Evolutionary conservation across 176 grass and related monocot genomes (phyloP).

Genomic region (Eragrostis nindensis): DNA sequence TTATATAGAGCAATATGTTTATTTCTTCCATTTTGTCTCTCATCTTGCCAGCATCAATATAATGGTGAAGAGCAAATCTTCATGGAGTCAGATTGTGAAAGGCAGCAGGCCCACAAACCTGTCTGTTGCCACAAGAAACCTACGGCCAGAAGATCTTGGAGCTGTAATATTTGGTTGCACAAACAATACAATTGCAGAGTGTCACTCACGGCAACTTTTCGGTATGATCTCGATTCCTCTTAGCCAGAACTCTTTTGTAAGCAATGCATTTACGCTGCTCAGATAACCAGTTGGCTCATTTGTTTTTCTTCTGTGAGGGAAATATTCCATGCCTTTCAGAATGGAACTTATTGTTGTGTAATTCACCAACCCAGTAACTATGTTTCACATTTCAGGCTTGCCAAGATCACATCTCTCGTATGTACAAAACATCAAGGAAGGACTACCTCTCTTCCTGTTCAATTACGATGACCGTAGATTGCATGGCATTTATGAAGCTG

Average conservation of each 20-base stretch:
- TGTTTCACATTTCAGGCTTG: conserved; percentile 57
- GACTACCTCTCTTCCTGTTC: conserved; percentile 90
- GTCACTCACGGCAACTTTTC: conserved; percentile 71
- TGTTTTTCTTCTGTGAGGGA: no score
- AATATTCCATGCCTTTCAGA: no score
- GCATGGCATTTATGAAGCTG: conserved; percentile 88
- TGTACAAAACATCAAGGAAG: conserved; percentile 78
- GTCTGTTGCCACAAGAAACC: conserved; percentile 53
- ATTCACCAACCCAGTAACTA: conserved; percentile 8
- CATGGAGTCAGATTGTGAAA: conserved; percentile 41
- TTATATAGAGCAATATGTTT: conserved; percentile 4
- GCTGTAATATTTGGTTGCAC: conserved; percentile 85
- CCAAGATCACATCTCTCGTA: conserved; percentile 66
- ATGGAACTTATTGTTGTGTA: background rate
- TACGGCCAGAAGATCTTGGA: conserved; percentile 64
- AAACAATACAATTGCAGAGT: conserved; percentile 71
- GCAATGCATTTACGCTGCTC: conserved; percentile 3
- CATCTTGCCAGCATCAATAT: conserved; percentile 31
- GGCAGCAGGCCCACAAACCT: conserved; percentile 38
- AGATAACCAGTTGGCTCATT: no score
- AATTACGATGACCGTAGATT: conserved; percentile 71
- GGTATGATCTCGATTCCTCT: conserved; percentile 47
- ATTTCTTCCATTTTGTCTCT: conserved; percentile 9
- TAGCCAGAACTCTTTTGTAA: conserved; percentile 34
- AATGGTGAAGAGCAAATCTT: conserved; percentile 52